These are phyloP conservation scores for Plectranthus barbatus DNA, from an alignment of 257 asterid genomes.

Conservation along the genomic window DNA sequence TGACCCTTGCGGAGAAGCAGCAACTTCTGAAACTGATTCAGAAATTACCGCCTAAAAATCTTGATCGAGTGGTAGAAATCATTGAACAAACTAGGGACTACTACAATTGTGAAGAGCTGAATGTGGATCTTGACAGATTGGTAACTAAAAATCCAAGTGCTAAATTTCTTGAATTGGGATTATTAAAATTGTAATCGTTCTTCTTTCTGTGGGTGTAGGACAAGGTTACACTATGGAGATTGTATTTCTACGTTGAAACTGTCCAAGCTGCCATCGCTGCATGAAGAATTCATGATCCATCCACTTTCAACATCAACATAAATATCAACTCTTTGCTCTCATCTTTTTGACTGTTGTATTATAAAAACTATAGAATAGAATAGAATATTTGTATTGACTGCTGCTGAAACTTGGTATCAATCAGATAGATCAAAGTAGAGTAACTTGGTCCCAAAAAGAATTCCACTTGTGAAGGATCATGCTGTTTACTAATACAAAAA, in stretches of 20 bases:
- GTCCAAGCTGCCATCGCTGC: conserved; percentile 26
- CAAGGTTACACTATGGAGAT: conserved; percentile 56
- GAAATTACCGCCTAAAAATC: conserved; percentile 46
- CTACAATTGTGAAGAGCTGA: conserved; percentile 29
- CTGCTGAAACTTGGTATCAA: too few relatives aligned
- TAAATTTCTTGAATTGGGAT: neutral
- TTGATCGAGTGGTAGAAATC: conserved; percentile 55
- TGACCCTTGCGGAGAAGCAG: conserved; percentile 53
- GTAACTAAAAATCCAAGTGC: conserved; percentile 23
- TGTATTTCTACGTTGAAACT: conserved; percentile 44
- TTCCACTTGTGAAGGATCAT: too few relatives aligned
- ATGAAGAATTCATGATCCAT: too few relatives aligned
- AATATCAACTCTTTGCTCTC: too few relatives aligned
- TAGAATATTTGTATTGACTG: too few relatives aligned
- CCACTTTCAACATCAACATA: too few relatives aligned
- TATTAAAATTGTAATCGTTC: too few relatives aligned
- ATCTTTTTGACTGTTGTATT: too few relatives aligned
- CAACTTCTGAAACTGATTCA: conserved; percentile 41
- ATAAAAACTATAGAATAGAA: too few relatives aligned
- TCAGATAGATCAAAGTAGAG: too few relatives aligned
- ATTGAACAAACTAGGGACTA: conserved; percentile 21
- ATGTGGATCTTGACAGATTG: conserved; percentile 48
- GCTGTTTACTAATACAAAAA: neutral
- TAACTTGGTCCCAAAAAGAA: too few relatives aligned
- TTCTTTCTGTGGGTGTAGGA: conserved; percentile 57